Percentiles rank a stretch among this genome's conserved stretches.
Evolutionary conservation across 2,329 filamentous ascomycete species (phyloP).

Genomic region (Penicillium capsulatum): DNA sequence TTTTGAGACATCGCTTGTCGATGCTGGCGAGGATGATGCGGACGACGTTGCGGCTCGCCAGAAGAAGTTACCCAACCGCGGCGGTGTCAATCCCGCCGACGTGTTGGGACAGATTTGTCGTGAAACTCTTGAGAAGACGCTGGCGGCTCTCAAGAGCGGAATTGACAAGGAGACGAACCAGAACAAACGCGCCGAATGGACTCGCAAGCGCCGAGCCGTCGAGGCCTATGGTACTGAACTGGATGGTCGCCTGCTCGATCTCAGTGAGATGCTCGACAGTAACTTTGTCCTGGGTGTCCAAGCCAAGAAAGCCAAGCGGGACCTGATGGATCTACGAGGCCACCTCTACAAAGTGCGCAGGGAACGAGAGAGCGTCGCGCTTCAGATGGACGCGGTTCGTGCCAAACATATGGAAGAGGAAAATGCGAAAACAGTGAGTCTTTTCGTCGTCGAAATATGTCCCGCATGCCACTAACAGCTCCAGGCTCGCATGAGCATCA

Average conservation of each 20-base stretch:
- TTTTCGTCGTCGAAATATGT: background rate
- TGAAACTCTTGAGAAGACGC: constrained; percentile 47
- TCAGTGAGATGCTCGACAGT: constrained; percentile 52
- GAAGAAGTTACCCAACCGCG: constrained; percentile 39
- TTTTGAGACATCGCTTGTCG: constrained; percentile 22
- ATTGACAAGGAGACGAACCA: constrained; percentile 40
- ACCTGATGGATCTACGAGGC: constrained; percentile 44
- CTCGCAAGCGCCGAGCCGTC: constrained; percentile 46
- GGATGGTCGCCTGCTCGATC: constrained; percentile 47
- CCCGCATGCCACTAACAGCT: constrained; percentile 8
- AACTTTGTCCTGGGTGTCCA: constrained; percentile 46
- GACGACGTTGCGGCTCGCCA: constrained; percentile 33
- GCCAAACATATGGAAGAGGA: constrained; percentile 40
- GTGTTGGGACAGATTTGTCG: constrained; percentile 50
- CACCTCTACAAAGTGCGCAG: constrained; percentile 48
- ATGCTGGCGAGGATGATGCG: constrained; percentile 22
- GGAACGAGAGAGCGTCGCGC: constrained; percentile 47
- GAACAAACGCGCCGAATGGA: constrained; percentile 39
- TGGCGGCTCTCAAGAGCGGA: constrained; percentile 41
- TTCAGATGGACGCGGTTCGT: constrained; percentile 49
- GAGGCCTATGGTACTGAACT: constrained; percentile 48
- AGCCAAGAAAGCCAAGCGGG: constrained; percentile 44
- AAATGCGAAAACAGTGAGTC: constrained; percentile 32
- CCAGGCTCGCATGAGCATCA: constrained; percentile 39
- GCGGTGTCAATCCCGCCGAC: constrained; percentile 50